Evolutionary conservation across 1,284 basidiomycete genomes (phyloP).

Genomic region (Inonotus obliquus): DNA sequence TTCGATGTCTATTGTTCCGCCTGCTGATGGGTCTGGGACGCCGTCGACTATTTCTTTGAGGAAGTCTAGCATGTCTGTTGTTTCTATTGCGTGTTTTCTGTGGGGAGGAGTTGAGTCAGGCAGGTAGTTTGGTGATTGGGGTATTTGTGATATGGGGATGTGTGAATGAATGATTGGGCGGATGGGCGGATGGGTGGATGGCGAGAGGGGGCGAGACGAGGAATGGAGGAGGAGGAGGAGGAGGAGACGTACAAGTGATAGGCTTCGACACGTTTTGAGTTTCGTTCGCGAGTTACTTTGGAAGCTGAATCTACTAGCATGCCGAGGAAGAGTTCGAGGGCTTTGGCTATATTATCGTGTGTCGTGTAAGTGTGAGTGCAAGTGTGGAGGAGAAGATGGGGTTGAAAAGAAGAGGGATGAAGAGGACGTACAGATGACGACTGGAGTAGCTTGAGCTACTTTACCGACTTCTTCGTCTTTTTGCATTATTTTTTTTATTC

Average conservation of each 20-base stretch:
- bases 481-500: conserved; percentile 99
- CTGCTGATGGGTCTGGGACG: conserved; percentile 85
- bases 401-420: not conserved
- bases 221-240: too few species aligned
- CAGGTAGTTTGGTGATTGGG: too few species aligned
- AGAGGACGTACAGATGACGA: conserved; percentile 84
- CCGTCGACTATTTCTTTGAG: conserved; percentile 90
- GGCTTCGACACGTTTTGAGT: conserved; percentile 87
- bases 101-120: too few species aligned
- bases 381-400: too few species aligned
- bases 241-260: conserved; percentile 84
- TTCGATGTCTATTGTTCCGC: conserved; percentile 69
- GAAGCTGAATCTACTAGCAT: conserved; percentile 83
- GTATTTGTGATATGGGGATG: too few species aligned
- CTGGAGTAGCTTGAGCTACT: conserved; percentile 94
- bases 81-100: conserved; percentile 93
- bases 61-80: conserved; percentile 90
- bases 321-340: conserved; percentile 90
- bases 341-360: conserved; percentile 93
- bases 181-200: too few species aligned
- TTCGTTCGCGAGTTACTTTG: conserved; percentile 76
- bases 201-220: too few species aligned
- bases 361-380: too few species aligned
- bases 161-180: too few species aligned
- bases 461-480: conserved; percentile 99